These are phyloP conservation scores for Claviceps sp. DNA, from an alignment of 2,329 filamentous ascomycete species.

Conservation along the genomic window DNA sequence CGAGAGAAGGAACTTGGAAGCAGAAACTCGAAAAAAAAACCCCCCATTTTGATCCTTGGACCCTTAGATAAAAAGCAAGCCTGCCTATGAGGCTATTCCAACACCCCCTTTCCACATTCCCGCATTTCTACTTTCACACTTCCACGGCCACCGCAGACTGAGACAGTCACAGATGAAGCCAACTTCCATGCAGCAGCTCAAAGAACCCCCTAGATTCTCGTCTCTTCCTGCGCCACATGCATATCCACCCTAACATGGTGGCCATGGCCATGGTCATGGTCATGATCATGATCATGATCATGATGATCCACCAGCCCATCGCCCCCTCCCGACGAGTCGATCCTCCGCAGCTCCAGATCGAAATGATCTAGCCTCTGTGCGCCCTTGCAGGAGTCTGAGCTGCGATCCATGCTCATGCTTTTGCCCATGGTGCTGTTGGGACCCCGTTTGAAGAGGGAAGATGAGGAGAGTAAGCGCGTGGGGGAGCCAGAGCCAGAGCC, in stretches of 20 bases:
- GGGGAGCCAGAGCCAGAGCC: constrained; percentile 6
- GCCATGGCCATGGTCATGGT: background rate
- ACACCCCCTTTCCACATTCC: background rate
- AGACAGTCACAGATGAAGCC: background rate
- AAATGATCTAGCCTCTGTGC: constrained; percentile 11
- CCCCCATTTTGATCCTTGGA: too few species aligned
- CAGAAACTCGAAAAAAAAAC: too few species aligned
- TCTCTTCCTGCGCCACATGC: constrained; percentile 19
- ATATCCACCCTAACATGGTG: constrained; percentile 9
- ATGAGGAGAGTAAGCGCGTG: background rate
- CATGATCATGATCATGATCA: too few species aligned
- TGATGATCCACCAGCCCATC: background rate
- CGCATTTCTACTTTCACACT: too few species aligned
- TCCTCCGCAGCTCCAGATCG: constrained; percentile 20
- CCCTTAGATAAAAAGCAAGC: background rate
- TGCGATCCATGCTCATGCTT: too few species aligned
- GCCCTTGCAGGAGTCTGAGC: background rate
- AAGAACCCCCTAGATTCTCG: constrained; percentile 15
- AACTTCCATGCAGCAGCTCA: constrained; percentile 1
- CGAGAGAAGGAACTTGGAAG: too few species aligned
- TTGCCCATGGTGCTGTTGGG: too few species aligned
- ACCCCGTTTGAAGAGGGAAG: background rate
- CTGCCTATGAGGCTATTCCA: background rate
- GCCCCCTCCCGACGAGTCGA: constrained; percentile 11
- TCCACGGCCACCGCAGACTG: too few species aligned